Conservation (phyloP, 208 protist genomes). For the Spongospora subterranea region DNA sequence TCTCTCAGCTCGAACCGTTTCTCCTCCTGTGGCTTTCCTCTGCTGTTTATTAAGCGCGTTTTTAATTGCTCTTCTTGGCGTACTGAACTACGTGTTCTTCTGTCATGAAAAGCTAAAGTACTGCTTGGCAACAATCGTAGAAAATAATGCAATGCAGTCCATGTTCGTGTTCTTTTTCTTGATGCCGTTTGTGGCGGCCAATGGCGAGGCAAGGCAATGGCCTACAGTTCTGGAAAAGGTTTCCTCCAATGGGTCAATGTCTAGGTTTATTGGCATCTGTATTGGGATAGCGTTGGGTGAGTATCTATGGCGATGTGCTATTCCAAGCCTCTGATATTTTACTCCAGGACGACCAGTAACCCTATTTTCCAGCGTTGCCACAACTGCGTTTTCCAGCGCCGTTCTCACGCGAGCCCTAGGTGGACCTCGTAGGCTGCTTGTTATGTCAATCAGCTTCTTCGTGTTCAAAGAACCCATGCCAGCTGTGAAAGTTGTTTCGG, state of each 20-base stretch:
- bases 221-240: background rate
- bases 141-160: conserved; percentile 48
- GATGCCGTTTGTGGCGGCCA: background rate
- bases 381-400: background rate
- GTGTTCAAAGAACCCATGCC: conserved; percentile 35
- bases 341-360: background rate
- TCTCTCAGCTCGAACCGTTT: background rate
- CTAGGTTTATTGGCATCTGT: background rate
- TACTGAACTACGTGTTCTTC: conserved; percentile 24
- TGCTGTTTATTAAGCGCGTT: background rate
- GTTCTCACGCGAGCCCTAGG: conserved; percentile 26
- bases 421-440: background rate
- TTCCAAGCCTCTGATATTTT: background rate
- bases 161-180: background rate
- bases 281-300: background rate
- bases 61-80: background rate
- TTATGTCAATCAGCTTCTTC: background rate
- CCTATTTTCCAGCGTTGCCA: conserved; percentile 24
- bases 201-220: background rate
- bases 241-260: background rate
- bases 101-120: conserved; percentile 8
- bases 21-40: background rate
- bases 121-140: background rate
- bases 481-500: background rate
- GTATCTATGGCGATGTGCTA: background rate